Evolutionary conservation across 345 rosid genomes (phyloP).

Genomic region (Gossypium longicalyx): DNA sequence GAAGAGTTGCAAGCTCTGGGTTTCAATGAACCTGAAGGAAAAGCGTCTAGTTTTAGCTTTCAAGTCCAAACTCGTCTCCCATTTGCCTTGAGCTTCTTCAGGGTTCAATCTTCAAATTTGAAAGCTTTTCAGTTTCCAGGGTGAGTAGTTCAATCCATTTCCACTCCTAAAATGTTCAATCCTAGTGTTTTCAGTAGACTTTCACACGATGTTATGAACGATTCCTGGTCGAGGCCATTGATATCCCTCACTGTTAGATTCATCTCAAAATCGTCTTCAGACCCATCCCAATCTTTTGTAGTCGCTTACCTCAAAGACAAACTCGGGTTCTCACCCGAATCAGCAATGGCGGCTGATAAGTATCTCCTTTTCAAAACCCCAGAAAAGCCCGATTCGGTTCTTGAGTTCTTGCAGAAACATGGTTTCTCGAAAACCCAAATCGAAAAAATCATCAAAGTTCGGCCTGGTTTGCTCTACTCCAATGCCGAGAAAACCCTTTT

Average conservation of each 20-base stretch:
- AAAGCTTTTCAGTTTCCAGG: background rate
- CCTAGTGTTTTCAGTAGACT: background rate
- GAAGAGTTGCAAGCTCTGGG: background rate
- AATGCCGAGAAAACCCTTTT: constrained; percentile 15
- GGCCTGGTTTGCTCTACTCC: constrained; percentile 21
- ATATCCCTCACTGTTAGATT: background rate
- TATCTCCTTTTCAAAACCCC: background rate
- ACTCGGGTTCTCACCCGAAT: background rate
- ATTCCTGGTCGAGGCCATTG: background rate
- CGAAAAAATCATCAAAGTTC: constrained; percentile 10
- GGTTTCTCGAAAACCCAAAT: constrained; percentile 23
- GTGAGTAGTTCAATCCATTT: background rate
- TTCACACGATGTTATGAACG: background rate
- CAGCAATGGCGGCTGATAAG: background rate
- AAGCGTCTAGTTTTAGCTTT: constrained; percentile 16
- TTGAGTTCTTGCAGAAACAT: background rate
- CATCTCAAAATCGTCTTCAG: background rate
- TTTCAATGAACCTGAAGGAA: background rate
- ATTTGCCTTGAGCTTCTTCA: background rate
- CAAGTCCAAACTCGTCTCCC: constrained; percentile 5
- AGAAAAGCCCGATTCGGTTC: constrained; percentile 12
- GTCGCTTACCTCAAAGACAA: constrained; percentile 12
- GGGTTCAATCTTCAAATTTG: background rate
- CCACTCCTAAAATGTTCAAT: background rate
- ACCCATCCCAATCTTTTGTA: constrained; percentile 13